A percentile compares a stretch with the other conserved stretches of the same genome.
Conservation (phyloP, 768 basidiomycete species). For the Harrya chromipes region DNA sequence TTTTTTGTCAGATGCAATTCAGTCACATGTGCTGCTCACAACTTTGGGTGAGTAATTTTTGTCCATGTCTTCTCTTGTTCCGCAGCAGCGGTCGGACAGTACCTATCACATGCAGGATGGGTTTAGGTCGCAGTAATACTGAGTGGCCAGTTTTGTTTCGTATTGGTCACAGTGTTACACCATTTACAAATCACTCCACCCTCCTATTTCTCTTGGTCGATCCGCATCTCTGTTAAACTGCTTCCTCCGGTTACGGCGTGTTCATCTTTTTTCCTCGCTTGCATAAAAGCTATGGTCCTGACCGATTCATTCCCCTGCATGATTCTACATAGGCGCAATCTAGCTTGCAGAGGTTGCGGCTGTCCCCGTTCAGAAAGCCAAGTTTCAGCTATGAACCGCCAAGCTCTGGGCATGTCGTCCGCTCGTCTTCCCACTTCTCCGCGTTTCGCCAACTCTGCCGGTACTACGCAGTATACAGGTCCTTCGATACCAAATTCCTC, state of each 20-base stretch:
- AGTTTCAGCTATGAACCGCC: conserved; percentile 31
- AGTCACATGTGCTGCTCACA: conserved; percentile 73
- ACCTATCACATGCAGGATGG: conserved; percentile 1
- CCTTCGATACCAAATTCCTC: conserved; percentile 28
- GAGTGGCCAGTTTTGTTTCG: conserved; percentile 7
- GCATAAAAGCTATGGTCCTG: conserved; percentile 35
- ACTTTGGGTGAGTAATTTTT: conserved; percentile 68
- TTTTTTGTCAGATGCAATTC: conserved; percentile 53
- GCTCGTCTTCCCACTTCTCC: conserved; percentile 24
- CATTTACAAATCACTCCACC: conserved; percentile 23
- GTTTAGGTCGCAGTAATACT: background rate
- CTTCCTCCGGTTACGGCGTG: background rate
- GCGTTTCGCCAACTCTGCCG: conserved; percentile 21
- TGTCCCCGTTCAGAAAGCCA: conserved; percentile 47
- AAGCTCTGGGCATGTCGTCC: conserved; percentile 22
- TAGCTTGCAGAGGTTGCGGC: conserved; percentile 75
- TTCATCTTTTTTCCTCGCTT: conserved; percentile 11
- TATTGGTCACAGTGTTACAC: conserved; percentile 16
- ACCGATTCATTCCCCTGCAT: conserved; percentile 48
- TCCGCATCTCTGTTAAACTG: conserved; percentile 3
- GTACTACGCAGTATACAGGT: conserved; percentile 15
- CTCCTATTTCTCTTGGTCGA: conserved; percentile 27
- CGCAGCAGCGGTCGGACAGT: conserved; percentile 1
- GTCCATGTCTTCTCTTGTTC: conserved; percentile 7
- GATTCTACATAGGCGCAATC: conserved; percentile 64